Evolutionary conservation across 768 basidiomycete species (phyloP), one percentile per base, ranked within the genome.

Genomic region (Russula lepida): DNA sequence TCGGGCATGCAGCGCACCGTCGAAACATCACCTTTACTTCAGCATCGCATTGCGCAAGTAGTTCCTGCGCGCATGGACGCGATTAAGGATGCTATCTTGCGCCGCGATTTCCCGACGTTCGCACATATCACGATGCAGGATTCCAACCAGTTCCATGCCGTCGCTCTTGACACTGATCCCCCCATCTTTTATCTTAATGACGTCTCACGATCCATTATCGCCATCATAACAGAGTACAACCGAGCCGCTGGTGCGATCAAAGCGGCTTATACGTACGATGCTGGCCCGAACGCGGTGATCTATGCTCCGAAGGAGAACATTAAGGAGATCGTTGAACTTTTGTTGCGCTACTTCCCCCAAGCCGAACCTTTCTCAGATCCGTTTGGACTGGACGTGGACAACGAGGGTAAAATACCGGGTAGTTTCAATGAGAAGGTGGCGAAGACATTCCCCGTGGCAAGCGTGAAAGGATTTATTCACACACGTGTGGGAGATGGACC

Each of bases 121-220:
- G 97, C 94, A 0, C 75, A 77, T 62, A 83, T 98, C 72, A 99
- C 97, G 23, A 99, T 98, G 93, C 84, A 82, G 52, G 97, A 99
- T 72, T 95, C 93, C 54, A 99, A 99, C 77, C 89, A 92, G 77
- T 99, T 99, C 84, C 97, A 99, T 71, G 94, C 97, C 28, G 92
- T 98, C 66, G 90, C 89, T 53, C 86, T 98, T 65, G 97, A 99
- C 75, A 98, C 97, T 0, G 84, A 88, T 46, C 97, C 97, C 1
- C 97, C 97, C 46, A 98, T 98, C 74, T 98, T 99, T 74, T 99
- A 99, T 79, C 86, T 99, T 84, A 98, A 98, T 77, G 97, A 99
- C 74, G 92, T 95, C 68, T 89, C 86, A 59, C 81, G 89, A n/a
- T 74, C 91, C n/a, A 92, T 99, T 75, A 92, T 99, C 71, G 78